phyloP scores from a whole-genome alignment of 345 rosid species.

The Bruguiera sexangula region DNA sequence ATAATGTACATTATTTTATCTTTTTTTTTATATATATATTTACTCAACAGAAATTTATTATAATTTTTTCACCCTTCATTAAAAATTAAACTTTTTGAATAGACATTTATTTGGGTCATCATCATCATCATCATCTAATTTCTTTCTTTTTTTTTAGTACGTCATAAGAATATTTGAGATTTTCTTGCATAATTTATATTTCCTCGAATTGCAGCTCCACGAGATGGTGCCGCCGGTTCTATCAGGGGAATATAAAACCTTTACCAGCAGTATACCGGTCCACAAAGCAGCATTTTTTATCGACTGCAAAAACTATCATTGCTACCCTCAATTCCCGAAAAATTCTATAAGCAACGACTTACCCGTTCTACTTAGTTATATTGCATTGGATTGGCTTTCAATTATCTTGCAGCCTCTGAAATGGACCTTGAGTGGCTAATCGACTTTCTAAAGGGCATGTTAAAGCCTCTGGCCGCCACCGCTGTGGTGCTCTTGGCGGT shows the following conservation, averaged over 20 bases:
- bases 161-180: too few relatives aligned
- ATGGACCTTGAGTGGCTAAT: constrained; percentile 56
- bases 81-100: too few relatives aligned
- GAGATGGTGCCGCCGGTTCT: constrained; percentile 1
- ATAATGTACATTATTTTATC: too few relatives aligned
- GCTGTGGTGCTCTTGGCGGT: constrained; percentile 75
- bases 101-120: too few relatives aligned
- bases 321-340: not conserved
- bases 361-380: not conserved
- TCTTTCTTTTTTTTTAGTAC: too few relatives aligned
- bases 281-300: too few relatives aligned
- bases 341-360: not conserved
- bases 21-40: too few relatives aligned
- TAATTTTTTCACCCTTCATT: too few relatives aligned
- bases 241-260: constrained; percentile 18
- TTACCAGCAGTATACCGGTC: not conserved
- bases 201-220: constrained; percentile 16
- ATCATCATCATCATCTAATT: too few relatives aligned
- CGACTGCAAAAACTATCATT: not conserved
- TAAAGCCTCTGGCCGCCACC: constrained; percentile 76
- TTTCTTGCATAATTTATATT: not conserved
- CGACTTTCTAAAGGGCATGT: constrained; percentile 63
- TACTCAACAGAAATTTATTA: too few relatives aligned
- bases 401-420: not conserved
- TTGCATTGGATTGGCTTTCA: not conserved